Percentiles rank a stretch among this genome's conserved stretches.
Conservation (phyloP, 352 stramenopile genomes). For the Phytophthora ramorum region DNA sequence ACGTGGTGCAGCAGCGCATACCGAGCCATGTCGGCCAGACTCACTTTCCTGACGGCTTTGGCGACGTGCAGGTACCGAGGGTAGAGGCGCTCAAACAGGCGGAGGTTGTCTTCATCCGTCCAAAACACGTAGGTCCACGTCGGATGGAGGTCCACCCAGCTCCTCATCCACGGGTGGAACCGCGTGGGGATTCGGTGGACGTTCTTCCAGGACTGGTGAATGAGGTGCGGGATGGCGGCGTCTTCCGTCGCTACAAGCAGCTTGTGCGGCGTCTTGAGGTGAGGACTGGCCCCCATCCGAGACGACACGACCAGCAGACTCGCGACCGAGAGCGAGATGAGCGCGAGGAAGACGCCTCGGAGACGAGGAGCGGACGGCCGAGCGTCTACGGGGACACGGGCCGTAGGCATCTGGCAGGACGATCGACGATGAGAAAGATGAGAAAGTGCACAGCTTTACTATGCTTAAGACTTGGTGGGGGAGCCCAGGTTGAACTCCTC, state of each 20-base stretch:
- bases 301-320: slow-evolving; percentile 24
- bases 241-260: not conserved
- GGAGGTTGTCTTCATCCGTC: slow-evolving; percentile 61
- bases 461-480: slow-evolving; percentile 45
- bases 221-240: slow-evolving; percentile 47
- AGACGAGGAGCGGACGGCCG: slow-evolving; percentile 12
- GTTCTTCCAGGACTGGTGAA: slow-evolving; percentile 69
- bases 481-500: slow-evolving; percentile 89
- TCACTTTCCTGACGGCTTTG: slow-evolving; percentile 48
- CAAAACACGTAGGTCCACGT: slow-evolving; percentile 68
- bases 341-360: slow-evolving; percentile 28
- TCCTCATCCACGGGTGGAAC: slow-evolving; percentile 67
- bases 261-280: slow-evolving; percentile 2
- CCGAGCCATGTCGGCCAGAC: slow-evolving; percentile 55
- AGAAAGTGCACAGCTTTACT: not conserved
- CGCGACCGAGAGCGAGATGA: slow-evolving; percentile 25
- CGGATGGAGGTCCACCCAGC: slow-evolving; percentile 48
- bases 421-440: not conserved
- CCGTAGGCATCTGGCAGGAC: not conserved
- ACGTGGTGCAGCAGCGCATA: slow-evolving; percentile 62
- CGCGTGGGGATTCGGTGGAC: slow-evolving; percentile 43
- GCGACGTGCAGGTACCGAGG: slow-evolving; percentile 54
- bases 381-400: not conserved
- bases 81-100: slow-evolving; percentile 54
- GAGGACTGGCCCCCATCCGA: slow-evolving; percentile 8